Base-by-base conservation (phyloP, 768 basidiomycete genomes). In the Leccinum boreale region DNA sequence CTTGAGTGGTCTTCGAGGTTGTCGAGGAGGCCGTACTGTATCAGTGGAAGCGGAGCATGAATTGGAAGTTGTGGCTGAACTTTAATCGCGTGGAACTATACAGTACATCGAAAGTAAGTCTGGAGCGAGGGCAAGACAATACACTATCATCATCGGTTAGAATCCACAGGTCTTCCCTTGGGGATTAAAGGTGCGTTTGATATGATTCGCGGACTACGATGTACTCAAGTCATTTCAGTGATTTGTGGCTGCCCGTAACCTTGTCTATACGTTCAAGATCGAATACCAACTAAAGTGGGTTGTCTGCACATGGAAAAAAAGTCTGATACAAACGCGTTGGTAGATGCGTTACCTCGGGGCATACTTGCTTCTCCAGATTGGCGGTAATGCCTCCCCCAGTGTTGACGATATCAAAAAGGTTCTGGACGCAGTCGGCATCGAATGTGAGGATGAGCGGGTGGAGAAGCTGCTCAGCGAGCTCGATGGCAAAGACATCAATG, bases 321-420 rank as follows among this genome's bases (percentile, higher is more conserved):
- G 42, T 36, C 6, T 45, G 42, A 48, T 55, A 44, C 45, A 31
- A 33, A 55, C 47, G 56, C 11, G 53, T 44, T 17, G 11, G 29
- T 65, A 90, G 89, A 94, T 94, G 92, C 90, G 90, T 77, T 79
- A 94, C 73, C 79, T 98, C 75, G 95, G 94, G 78, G 92, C 94
- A 65, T 98, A 97, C 82, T 86, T 99, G 59, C 93, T 99, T 74
- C 94, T 98, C 78, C 89, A 90, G 75, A 83, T 86, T 72, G 97
- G 94, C 65, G 97, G 97, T 56, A 98, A 98, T 71, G 77, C 86
- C 68, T 84, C 82, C 62, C 95, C 97, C 62, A 86, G 88, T 59
- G 91, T 90, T 55, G 82, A 69, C 48, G 95, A 98, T 73, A 81
- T 99, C 79, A 93, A 86, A 79, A 86, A 86, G 68, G 85, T 98